Base-by-base conservation (phyloP, 805 yeast species). In the Komagataella ulmi region DNA sequence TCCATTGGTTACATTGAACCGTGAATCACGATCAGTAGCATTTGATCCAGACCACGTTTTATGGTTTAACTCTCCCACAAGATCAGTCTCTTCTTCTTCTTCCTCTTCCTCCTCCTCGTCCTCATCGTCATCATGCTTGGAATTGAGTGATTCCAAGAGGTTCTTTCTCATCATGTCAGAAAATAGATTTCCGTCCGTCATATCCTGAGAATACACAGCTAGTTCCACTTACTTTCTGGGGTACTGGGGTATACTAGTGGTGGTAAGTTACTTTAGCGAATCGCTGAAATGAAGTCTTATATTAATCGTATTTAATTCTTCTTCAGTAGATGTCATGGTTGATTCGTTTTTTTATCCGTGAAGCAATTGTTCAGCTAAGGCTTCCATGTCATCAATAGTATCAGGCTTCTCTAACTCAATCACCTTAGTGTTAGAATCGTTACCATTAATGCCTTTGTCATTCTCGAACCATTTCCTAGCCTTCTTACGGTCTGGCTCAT, bases 321-420 rank as follows among this genome's bases (percentile, higher is more conserved):
- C 17, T 10, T 44, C 10, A 2, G 46, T 44, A 14, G 17, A 6
- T 44, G 19, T 44, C 17, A 17, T 21, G 17, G 17, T 44, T 14
- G 17, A 17, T 21, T 44, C 46, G 17, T 17, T 7, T 24, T 12
- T 18, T 45, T n/a, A 45, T 18, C 54, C 62, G 40, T 56, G 58
- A 40, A 76, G 63, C 61, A 78, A 72, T 57, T 70, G 69, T 47
- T 73, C 76, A 2, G 96, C 83, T 70, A 88, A 77, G 49, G 95
- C 89, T 72, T 93, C 99, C 66, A 93, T 76, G 62, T 93, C 99
- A 65, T 88, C 97, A 64, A 93, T 72, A 17, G 96, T 85, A 60
- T 88, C 85, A 14, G 97, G 97, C 59, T 82, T 87, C 58, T 87
- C 95, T 48, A 87, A 73, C 68, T 90, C 96, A 54, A 86, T 70